Evolutionary conservation across 2,329 filamentous ascomycete genomes (phyloP).

Genomic region (Periconia digitata): DNA sequence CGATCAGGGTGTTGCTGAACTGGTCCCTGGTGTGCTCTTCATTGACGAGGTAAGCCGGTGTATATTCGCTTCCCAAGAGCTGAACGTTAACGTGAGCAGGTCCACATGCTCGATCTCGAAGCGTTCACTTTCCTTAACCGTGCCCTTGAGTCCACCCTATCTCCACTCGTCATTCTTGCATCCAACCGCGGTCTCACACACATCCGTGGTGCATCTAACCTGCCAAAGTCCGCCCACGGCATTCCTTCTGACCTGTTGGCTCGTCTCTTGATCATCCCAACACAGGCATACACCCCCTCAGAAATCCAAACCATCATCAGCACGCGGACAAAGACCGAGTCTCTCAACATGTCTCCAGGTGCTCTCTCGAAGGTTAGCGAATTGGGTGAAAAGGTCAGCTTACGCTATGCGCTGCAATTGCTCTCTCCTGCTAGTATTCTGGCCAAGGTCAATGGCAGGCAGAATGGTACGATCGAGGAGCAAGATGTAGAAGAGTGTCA

Average conservation of each 20-base stretch:
- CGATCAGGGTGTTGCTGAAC: constrained; percentile 94
- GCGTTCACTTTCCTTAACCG: constrained; percentile 99
- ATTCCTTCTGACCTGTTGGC: constrained; percentile 92
- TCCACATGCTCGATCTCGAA: constrained; percentile 99
- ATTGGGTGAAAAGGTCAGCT: constrained; percentile 83
- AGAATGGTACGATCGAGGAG: constrained; percentile 51
- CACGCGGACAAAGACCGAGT: constrained; percentile 80
- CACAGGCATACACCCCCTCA: constrained; percentile 80
- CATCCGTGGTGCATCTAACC: constrained; percentile 78
- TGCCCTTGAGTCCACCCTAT: constrained; percentile 92
- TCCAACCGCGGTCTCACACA: constrained; percentile 94
- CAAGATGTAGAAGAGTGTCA: constrained; percentile 59
- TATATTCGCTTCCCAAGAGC: not conserved
- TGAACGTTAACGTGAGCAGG: constrained; percentile 53
- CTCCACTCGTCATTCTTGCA: constrained; percentile 94
- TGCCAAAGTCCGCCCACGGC: constrained; percentile 74
- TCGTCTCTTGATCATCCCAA: constrained; percentile 93
- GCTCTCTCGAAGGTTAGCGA: constrained; percentile 85
- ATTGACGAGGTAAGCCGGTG: constrained; percentile 82
- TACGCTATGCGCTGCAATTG: constrained; percentile 91
- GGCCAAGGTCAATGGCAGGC: constrained; percentile 65
- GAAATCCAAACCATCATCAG: constrained; percentile 93
- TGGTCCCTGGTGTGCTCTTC: constrained; percentile 97
- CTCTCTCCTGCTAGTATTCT: constrained; percentile 89
- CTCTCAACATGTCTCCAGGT: constrained; percentile 74